A percentile compares a stretch with the other conserved stretches of the same genome.
Evolutionary conservation across 371 early-diverging fungal genomes (phyloP).

Genomic region (Mortierella sp.): DNA sequence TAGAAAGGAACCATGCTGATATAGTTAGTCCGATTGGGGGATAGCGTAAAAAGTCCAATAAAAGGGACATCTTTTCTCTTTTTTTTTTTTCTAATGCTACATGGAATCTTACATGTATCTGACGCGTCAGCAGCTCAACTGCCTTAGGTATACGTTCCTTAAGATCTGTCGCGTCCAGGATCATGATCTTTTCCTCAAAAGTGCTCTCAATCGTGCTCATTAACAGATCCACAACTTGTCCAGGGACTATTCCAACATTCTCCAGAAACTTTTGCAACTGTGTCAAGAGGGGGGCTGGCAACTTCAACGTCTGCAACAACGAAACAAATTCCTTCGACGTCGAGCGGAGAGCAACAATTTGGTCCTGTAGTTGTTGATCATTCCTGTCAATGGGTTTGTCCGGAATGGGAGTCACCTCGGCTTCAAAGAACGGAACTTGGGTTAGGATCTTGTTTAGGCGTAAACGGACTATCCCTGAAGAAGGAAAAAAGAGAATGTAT

Average conservation of each 20-base stretch:
- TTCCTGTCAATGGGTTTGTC: constrained; percentile 58
- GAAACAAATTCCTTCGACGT: constrained; percentile 68
- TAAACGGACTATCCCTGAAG: too few species aligned
- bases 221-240: constrained; percentile 77
- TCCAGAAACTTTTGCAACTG: constrained; percentile 78
- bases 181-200: constrained; percentile 77
- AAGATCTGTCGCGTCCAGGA: constrained; percentile 68
- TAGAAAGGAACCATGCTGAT: too few species aligned
- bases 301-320: constrained; percentile 74
- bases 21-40: too few species aligned
- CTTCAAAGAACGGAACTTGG: constrained; percentile 37
- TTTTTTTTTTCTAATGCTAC: too few species aligned
- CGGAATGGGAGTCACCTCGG: constrained; percentile 38
- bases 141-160: constrained; percentile 71
- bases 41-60: not conserved
- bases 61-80: too few species aligned
- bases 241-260: constrained; percentile 62
- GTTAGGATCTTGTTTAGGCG: constrained; percentile 40
- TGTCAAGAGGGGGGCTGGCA: constrained; percentile 70
- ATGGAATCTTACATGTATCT: constrained; percentile 78
- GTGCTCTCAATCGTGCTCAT: constrained; percentile 79
- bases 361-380: constrained; percentile 63
- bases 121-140: constrained; percentile 76
- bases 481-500: too few species aligned
- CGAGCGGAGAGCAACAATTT: constrained; percentile 69